Evolutionary conservation across 345 rosid species (phyloP).

Genomic region (Schrenkiella parvula): DNA sequence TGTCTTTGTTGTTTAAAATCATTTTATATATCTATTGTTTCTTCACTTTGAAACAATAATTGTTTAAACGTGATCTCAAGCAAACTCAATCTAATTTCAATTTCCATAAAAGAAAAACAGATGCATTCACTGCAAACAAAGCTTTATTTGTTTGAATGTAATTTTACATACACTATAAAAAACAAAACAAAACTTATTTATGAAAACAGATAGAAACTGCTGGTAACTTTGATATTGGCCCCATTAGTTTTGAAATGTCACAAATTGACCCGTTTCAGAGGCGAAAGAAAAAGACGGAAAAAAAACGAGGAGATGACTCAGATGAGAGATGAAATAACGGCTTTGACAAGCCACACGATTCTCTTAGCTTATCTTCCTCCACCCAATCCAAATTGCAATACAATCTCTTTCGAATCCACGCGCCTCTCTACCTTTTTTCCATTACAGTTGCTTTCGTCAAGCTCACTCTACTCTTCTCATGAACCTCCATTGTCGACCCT

Average conservation of each 20-base stretch:
- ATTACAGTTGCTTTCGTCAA: neutral
- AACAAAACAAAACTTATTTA: neutral
- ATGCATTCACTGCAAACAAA: no score
- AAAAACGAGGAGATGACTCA: no score
- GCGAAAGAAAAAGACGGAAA: no score
- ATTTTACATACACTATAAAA: no score
- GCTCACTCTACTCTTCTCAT: conserved; percentile 6
- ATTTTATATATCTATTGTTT: no score
- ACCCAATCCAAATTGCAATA: conserved; percentile 20
- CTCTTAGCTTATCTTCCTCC: conserved; percentile 27
- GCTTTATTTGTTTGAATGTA: no score
- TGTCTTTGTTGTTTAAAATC: no score
- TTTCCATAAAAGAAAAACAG: no score
- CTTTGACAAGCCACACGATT: conserved; percentile 65
- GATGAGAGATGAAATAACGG: conserved; percentile 25
- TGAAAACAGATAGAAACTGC: neutral
- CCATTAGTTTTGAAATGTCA: neutral
- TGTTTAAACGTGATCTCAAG: no score
- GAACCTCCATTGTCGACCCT: conserved; percentile 11
- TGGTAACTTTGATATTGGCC: neutral
- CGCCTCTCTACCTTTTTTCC: neutral
- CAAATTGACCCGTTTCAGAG: neutral
- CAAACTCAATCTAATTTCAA: no score
- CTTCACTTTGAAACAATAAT: no score
- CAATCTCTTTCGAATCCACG: conserved; percentile 32